Evolutionary conservation across 208 protist genomes (phyloP).

Genomic region (Acanthamoeba royreba): DNA sequence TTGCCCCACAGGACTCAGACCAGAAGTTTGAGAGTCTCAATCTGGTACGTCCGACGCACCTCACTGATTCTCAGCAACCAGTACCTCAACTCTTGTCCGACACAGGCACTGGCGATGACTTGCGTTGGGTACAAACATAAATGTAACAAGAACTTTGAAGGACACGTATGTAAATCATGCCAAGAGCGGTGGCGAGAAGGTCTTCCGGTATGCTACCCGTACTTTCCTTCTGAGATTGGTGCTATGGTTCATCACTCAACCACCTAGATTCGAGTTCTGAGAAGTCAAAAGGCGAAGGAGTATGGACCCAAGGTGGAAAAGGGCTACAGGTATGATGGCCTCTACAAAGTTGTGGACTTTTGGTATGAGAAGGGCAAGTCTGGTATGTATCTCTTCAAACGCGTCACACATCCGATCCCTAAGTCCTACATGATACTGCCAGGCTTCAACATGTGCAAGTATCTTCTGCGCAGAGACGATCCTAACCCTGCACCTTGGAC

Average conservation of each 20-base stretch:
- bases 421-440: not conserved
- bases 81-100: not conserved
- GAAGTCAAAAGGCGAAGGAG: not conserved
- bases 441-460: not conserved
- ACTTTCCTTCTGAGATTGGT: not conserved
- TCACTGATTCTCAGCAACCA: not conserved
- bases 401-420: not conserved
- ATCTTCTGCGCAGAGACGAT: not conserved
- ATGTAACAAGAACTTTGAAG: not conserved
- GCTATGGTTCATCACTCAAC: not conserved
- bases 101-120: not conserved
- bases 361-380: slow-evolving; percentile 10
- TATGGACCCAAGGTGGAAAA: not conserved
- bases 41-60: not conserved
- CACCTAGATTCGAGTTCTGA: not conserved
- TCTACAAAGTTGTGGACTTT: slow-evolving; percentile 42
- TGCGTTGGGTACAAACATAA: not conserved
- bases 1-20: not conserved
- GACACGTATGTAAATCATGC: not conserved
- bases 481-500: not conserved
- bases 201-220: not conserved
- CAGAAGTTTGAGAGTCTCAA: not conserved
- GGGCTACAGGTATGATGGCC: slow-evolving; percentile 17
- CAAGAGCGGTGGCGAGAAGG: not conserved
- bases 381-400: not conserved